Evolutionary conservation across 202 grass and related monocot species (phyloP), one percentile per base, ranked within the genome.

Genomic region (Thinopyrum obtusiflorum): DNA sequence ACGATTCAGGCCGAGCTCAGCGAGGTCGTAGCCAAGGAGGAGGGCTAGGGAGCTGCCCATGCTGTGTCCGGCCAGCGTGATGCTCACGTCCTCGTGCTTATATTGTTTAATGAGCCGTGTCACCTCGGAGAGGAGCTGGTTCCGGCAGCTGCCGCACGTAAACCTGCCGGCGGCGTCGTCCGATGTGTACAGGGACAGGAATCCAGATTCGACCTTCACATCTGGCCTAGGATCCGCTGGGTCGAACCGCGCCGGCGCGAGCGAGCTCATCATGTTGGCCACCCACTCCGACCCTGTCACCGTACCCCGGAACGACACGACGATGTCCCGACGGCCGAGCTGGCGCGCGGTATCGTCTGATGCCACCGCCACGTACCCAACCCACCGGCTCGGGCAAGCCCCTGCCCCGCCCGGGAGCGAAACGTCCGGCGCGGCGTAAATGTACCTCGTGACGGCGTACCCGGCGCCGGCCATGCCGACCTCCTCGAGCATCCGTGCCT

Each of bases 191-290:
- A 91, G 32, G 29, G 86, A 84, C 47, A 92, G 80, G 80, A 92
- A 92, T 11, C 90, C 90, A 0, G 90, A 89, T 53, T 92, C 90
- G 36, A 92, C 92, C 82, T 79, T 90, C 4, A 94, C 92, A 53
- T 88, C 92, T 0, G 79, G 74, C 13, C 89, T 87, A 6, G 88
- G 75, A 55, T 92, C 90, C 4, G 84, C 82, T 5, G 90, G 90
- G 65, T 95, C 88, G 31, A 95, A 88, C 24, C 90, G 10, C 37
- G 93, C 90, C 33, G 90, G 86, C 35, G 84, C 70, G 9, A 95
- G 86, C 0, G 90, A 82, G 88, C 93, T 95, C 93, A 87, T 95
- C 72, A 95, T 87, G 78, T 92, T 95, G 33, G 93, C 93, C 9
- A 80, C 80, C 93, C 93, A 95, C 80, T 95, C 93, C 0, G 90